A percentile compares a stretch with the other conserved stretches of the same genome.
Conservation (phyloP, 2,329 filamentous ascomycete species). For the Cryphonectria parasitica region DNA sequence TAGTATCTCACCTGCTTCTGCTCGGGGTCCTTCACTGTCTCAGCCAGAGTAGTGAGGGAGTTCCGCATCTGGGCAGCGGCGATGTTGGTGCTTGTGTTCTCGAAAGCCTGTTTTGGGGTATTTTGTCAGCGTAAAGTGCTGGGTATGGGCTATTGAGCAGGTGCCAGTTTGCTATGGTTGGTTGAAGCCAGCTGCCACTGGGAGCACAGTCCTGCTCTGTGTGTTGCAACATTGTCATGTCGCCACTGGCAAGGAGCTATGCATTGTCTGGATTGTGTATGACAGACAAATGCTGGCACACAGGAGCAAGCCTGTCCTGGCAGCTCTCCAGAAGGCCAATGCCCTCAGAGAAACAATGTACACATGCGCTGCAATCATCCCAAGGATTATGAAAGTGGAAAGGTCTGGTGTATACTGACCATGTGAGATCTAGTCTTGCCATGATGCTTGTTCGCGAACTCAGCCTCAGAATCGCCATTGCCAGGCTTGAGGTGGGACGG, state of each 20-base stretch:
- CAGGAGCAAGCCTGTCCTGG: background rate
- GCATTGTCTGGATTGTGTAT: background rate
- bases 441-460: conserved; percentile 70
- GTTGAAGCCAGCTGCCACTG: background rate
- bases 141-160: background rate
- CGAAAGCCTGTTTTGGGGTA: conserved; percentile 74
- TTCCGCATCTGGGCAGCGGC: conserved; percentile 99
- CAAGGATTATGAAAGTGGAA: background rate
- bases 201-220: background rate
- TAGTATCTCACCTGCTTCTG: conserved; percentile 73
- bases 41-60: conserved; percentile 87
- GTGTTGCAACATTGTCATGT: background rate
- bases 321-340: background rate
- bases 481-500: conserved; percentile 80
- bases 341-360: background rate
- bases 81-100: conserved; percentile 98
- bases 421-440: conserved; percentile 86
- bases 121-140: conserved; percentile 16
- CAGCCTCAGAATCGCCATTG: conserved; percentile 50
- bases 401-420: conserved; percentile 58
- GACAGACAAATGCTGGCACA: background rate
- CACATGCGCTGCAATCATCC: background rate
- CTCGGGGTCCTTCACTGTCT: conserved; percentile 81
- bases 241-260: background rate
- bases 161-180: background rate